A percentile compares a stretch with the other conserved stretches of the same genome.
phyloP scores from a whole-genome alignment of 177 flowering plant genomes.

The Telopea speciosissima region DNA sequence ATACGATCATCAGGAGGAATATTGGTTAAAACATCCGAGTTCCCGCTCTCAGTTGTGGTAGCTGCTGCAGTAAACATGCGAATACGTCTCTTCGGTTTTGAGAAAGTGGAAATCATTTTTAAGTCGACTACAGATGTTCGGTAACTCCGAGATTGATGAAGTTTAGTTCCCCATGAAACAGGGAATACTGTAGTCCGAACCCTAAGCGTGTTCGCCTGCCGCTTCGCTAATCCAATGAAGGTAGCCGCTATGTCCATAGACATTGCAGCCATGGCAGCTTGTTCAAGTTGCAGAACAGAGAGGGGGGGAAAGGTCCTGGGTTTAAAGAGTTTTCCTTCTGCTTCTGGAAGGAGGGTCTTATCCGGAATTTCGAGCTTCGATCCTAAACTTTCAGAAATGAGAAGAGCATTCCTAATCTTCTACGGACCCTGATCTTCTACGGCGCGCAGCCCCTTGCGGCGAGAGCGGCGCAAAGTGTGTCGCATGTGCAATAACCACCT shows the following conservation, averaged over 20 bases:
- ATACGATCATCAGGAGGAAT: conserved; percentile 82
- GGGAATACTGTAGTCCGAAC: conserved; percentile 23
- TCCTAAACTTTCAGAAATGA: neutral
- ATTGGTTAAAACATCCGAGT: conserved; percentile 46
- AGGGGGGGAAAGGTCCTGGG: neutral
- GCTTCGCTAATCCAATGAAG: conserved; percentile 40
- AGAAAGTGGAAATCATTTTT: conserved; percentile 1
- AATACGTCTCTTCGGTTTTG: conserved; percentile 6
- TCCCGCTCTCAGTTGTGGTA: conserved; percentile 41
- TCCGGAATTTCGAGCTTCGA: neutral
- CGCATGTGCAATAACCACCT: no score
- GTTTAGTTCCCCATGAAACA: conserved; percentile 14
- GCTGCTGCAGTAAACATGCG: conserved; percentile 39
- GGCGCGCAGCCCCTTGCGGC: no score
- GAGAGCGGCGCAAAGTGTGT: no score
- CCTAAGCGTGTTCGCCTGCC: conserved; percentile 21
- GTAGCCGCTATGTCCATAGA: conserved; percentile 44
- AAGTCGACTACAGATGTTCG: conserved; percentile 17
- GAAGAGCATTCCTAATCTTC: no score
- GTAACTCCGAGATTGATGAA: conserved; percentile 10
- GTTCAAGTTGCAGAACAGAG: neutral
- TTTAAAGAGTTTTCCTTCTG: conserved; percentile 5
- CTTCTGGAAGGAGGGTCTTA: neutral
- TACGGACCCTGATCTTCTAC: no score
- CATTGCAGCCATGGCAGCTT: conserved; percentile 40